Evolutionary conservation across 163 green algal genomes (phyloP).

Genomic region (Volvox carteri): DNA sequence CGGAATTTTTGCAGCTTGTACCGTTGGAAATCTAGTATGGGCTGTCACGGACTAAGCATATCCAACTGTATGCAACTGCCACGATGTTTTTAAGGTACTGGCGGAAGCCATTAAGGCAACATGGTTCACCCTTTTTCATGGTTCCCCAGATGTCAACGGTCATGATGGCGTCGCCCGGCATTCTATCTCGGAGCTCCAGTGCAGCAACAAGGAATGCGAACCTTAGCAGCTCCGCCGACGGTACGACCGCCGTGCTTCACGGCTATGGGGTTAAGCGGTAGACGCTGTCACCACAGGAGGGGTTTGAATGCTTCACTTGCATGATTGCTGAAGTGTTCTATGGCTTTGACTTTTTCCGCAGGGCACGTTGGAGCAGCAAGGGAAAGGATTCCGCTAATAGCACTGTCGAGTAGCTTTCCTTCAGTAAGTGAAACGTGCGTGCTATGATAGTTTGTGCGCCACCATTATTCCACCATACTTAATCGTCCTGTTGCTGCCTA

Average conservation of each 20-base stretch:
- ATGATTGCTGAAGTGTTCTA: no score
- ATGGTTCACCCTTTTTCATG: not conserved
- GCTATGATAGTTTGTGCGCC: not conserved
- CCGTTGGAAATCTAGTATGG: no score
- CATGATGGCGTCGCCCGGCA: slow-evolving; percentile 28
- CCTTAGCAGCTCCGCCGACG: not conserved
- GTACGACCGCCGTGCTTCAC: not conserved
- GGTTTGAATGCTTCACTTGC: not conserved
- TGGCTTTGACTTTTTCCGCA: not conserved
- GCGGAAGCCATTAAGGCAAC: no score
- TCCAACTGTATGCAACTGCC: no score
- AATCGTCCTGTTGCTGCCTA: not conserved
- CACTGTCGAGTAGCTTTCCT: not conserved
- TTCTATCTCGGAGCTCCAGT: slow-evolving; percentile 34
- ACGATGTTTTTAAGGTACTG: no score
- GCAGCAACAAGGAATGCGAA: not conserved
- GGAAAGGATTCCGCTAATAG: not conserved
- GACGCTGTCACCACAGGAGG: no score
- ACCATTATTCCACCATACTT: not conserved
- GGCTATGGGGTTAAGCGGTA: not conserved
- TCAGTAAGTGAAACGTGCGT: not conserved
- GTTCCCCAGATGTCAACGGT: slow-evolving; percentile 20
- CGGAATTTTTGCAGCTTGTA: no score
- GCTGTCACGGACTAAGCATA: no score
- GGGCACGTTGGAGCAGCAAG: not conserved